phyloP scores from a whole-genome alignment of 768 basidiomycete species.

The Leccinum olivaceopallidum region DNA sequence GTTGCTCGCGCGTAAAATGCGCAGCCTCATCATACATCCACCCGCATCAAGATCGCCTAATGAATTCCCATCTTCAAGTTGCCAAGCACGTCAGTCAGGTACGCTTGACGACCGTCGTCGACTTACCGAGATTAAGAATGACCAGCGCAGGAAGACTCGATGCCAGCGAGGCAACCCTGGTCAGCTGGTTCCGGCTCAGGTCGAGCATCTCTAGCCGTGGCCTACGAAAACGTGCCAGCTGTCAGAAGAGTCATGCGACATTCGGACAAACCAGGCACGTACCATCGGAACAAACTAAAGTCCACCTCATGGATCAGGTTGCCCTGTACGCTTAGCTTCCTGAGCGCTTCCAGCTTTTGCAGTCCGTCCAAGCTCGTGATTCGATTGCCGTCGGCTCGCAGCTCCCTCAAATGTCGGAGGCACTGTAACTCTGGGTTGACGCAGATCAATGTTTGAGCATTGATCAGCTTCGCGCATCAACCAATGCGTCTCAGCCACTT shows the following conservation, averaged over 20 bases:
- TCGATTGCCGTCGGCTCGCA: constrained; percentile 86
- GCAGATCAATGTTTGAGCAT: constrained; percentile 9
- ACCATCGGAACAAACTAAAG: constrained; percentile 69
- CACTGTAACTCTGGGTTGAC: constrained; percentile 69
- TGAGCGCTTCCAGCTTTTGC: constrained; percentile 74
- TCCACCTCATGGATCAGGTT: constrained; percentile 70
- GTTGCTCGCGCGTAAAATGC: constrained; percentile 82
- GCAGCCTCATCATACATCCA: constrained; percentile 63
- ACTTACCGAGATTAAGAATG: constrained; percentile 83
- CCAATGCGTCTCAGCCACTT: constrained; percentile 36
- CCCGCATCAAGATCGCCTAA: constrained; percentile 56
- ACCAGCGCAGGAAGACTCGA: constrained; percentile 58
- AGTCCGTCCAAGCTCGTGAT: constrained; percentile 76
- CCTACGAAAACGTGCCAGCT: constrained; percentile 31
- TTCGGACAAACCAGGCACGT: constrained; percentile 9
- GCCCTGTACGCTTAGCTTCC: constrained; percentile 78
- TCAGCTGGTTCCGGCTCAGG: constrained; percentile 73
- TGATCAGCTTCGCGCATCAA: background rate
- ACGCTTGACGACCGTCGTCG: constrained; percentile 14
- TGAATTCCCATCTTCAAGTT: constrained; percentile 66
- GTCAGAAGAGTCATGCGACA: constrained; percentile 11
- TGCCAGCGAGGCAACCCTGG: constrained; percentile 57
- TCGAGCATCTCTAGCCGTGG: constrained; percentile 79
- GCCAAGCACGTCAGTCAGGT: constrained; percentile 19
- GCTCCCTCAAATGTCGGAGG: constrained; percentile 82